Evolutionary conservation across 306 rosid genomes (phyloP), one percentile per base, ranked within the genome.

Genomic region (Rubus idaeus): DNA sequence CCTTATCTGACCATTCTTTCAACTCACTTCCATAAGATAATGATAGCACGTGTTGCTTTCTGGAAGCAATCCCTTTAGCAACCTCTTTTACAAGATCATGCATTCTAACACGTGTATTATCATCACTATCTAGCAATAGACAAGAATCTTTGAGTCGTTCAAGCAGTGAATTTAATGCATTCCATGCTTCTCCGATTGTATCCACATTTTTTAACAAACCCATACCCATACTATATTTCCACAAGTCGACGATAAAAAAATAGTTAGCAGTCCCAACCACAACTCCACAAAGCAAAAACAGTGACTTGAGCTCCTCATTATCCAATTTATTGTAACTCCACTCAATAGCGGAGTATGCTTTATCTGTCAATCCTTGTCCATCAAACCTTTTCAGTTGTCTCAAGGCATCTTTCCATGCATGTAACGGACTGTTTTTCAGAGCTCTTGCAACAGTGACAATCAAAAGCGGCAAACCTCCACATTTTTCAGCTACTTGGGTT

Each of bases 391-490:
- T 68, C 8, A 78, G 30, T 6, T 58, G 55, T 67, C 74, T 66
- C 4, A 67, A 42, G 3, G 53, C 23, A 18, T 18, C 56, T 17
- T 1, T 44, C 70, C 79, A 83, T 11, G 39, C 46, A n/a, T 5
- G 20, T 20, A 11, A 12, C 1, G 6, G 4, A 3, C 71, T 68
- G 6, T 77, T 21, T 73, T 52, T 63, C 20, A 81, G 42, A 4
- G 84, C 76, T 20, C 47, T 81, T 62, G 77, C 89, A 45, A 86
- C 30, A 0, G 82, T 82, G 6, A 77, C 89, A 62, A 86, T 69
- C 2, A 86, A 83, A 73, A 83, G 10, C 2, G 89, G 87, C 75
- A 87, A 74, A 9, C 81, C 81, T 16, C 75, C 83, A 56, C 91
- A 87, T 66, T 76, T 79, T 2, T 65, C 8, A 7, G 83, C 77